Evolutionary conservation across 1,284 basidiomycete species (phyloP), one percentile per base, ranked within the genome.

Genomic region (Marasmius fiardii): DNA sequence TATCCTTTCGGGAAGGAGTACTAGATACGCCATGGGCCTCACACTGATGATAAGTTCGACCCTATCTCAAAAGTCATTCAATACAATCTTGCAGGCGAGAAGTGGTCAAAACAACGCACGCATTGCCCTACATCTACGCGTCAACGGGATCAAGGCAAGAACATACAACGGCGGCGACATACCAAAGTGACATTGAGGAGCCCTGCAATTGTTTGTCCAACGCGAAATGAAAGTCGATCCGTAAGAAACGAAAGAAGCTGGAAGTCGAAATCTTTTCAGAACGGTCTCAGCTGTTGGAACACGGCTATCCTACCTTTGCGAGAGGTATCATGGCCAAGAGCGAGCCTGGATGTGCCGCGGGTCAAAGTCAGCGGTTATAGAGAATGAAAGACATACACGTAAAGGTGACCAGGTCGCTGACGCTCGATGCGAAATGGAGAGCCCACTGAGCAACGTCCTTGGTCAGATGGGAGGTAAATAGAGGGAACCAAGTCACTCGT

Each of bases 161-260:
- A 39, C 16, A 39, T 14, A 52, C 23, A 28, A 41, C 50, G 53
- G 57, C 51, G 70, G 28, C 10, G 5, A 31, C 80, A 61, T 64
- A 90, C 89, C 59, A 95, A 74, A 6, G 93, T 95, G 11, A 92
- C 93, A 68, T 95, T 95, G 57, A 95, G 68, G 12, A 95, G 76
- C 57, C 92, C 92, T 4, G 90, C 92, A 3, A 95, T 72, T 0
- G 92, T 93, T 71, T 95, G 91, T 2, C 93, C 88, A 1, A 91
- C 83, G 33, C 88, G 85, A 58, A 95, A 65, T 0, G 93, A 92
- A 4, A 95, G 69, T 64, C 95, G 90, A 62, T 95, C 93, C 0
- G 93, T 96, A 0, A 90, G 91, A 67, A 93, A 93, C 1, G 88
- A 89, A 3, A 96, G 79, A 3, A 95, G 72, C 79, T 92, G 70